Conservation (phyloP, 1,139 yeast genomes). For the Magnusiomyces suaveolens region DNA sequence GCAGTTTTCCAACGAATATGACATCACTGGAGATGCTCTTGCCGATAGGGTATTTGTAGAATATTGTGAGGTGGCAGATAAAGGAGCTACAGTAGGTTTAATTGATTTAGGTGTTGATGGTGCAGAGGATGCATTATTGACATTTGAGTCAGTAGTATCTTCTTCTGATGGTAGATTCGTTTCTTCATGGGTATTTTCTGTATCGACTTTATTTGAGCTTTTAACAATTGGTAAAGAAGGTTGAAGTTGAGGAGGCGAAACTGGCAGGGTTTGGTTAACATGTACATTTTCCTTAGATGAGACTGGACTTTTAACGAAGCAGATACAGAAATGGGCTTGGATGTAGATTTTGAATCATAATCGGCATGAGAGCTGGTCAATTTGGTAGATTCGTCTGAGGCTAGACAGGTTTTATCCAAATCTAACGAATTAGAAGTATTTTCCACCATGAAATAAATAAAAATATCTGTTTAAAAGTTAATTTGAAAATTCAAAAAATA, state of each 20-base stretch:
- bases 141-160: background rate
- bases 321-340: no score
- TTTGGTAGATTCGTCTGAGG: no score
- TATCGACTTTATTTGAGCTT: background rate
- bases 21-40: background rate
- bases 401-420: no score
- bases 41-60: background rate
- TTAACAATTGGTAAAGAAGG: background rate
- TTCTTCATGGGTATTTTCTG: background rate
- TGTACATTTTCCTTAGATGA: no score
- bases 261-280: no score
- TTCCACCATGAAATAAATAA: no score
- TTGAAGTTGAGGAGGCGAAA: background rate
- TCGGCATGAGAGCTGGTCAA: no score
- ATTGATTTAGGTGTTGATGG: background rate
- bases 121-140: background rate
- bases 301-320: no score
- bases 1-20: constrained; percentile 12
- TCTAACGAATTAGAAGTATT: no score
- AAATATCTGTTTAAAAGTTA: no score
- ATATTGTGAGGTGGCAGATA: constrained; percentile 6
- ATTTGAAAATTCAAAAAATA: no score
- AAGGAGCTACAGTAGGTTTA: background rate
- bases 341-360: no score
- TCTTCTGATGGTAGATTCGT: background rate